Conservation (phyloP, 768 basidiomycete genomes). For the Suillus hirtellus region DNA sequence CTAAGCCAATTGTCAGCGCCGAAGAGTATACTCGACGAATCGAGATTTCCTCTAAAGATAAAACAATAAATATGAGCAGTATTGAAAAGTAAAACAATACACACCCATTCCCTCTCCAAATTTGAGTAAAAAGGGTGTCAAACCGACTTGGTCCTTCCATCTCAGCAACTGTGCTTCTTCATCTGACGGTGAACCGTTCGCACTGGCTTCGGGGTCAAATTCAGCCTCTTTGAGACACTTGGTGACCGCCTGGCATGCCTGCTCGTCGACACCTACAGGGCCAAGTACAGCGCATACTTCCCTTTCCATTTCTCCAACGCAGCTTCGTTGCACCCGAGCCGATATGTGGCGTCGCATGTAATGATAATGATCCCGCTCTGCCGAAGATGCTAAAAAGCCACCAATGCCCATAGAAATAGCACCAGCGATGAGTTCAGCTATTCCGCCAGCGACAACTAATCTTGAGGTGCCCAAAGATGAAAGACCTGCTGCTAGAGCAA, state of each 20-base stretch:
- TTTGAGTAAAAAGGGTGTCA: conserved; percentile 92
- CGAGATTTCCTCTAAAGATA: conserved; percentile 79
- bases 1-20: conserved; percentile 93
- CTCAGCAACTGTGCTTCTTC: conserved; percentile 58
- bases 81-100: conserved; percentile 25
- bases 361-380: conserved; percentile 93
- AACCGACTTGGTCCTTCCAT: conserved; percentile 79
- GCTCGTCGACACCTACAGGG: conserved; percentile 86
- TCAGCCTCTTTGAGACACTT: conserved; percentile 71
- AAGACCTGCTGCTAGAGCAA: conserved; percentile 86
- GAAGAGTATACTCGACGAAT: conserved; percentile 82
- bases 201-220: conserved; percentile 34
- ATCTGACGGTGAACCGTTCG: conserved; percentile 34
- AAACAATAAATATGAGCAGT: neutral
- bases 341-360: conserved; percentile 75
- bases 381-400: conserved; percentile 95
- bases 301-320: conserved; percentile 94
- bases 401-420: conserved; percentile 99
- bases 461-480: conserved; percentile 86
- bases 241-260: conserved; percentile 78
- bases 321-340: conserved; percentile 81
- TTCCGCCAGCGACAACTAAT: conserved; percentile 91
- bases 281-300: conserved; percentile 88
- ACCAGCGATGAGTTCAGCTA: conserved; percentile 95
- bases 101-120: conserved; percentile 91